These are phyloP conservation scores for Phanerodontia chrysosporium DNA, from an alignment of 768 basidiomycete species.

Conservation along the genomic window DNA sequence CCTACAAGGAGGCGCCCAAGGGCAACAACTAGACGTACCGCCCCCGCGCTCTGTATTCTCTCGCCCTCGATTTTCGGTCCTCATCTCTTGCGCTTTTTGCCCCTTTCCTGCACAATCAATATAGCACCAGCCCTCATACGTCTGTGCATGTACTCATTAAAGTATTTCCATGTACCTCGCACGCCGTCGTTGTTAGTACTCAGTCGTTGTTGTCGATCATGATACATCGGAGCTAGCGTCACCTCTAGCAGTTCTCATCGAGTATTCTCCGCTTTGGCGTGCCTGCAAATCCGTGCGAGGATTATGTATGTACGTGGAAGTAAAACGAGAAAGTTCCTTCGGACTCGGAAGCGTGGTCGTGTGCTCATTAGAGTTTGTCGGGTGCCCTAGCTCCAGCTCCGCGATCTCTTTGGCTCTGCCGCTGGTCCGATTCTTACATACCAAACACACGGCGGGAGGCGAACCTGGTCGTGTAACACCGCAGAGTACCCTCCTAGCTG, in stretches of 20 bases:
- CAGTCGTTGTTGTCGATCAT: constrained; percentile 7
- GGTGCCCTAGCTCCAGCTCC: no score
- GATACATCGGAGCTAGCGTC: constrained; percentile 6
- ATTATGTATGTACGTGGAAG: no score
- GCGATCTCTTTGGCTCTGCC: no score
- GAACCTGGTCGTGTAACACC: no score
- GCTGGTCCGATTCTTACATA: no score
- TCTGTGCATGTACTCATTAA: constrained; percentile 13
- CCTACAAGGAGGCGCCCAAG: constrained; percentile 87
- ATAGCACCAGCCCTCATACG: constrained; percentile 11
- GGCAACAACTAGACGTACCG: constrained; percentile 26
- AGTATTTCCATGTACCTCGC: constrained; percentile 7
- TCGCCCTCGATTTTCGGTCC: constrained; percentile 1
- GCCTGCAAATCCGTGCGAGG: neutral
- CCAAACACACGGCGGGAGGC: no score
- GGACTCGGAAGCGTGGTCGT: no score
- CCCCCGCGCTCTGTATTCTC: neutral
- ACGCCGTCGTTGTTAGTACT: constrained; percentile 11
- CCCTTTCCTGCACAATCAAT: neutral
- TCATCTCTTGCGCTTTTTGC: constrained; percentile 1
- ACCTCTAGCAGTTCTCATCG: constrained; percentile 1
- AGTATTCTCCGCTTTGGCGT: neutral
- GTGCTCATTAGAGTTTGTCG: no score
- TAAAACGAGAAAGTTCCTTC: no score
- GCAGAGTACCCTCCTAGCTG: no score